A percentile compares a stretch with the other conserved stretches of the same genome.
Evolutionary conservation across 176 grass and related monocot genomes (phyloP).

Genomic region (Calamus simplicifolius): DNA sequence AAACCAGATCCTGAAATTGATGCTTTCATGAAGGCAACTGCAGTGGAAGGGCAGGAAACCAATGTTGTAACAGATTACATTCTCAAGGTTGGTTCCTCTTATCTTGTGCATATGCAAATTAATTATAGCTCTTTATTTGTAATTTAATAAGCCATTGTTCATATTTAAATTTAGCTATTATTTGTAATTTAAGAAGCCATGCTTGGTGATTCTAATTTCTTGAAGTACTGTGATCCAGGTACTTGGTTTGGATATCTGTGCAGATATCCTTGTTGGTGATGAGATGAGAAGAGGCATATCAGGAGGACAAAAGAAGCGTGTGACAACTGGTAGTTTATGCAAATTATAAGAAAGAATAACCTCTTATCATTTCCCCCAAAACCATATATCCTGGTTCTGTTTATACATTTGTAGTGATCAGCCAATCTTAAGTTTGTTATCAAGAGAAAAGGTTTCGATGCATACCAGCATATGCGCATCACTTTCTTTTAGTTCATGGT

Average conservation of each 20-base stretch:
- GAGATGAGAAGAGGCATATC: slow-evolving; percentile 73
- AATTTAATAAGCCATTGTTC: too few species aligned
- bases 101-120: not conserved
- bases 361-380: too few species aligned
- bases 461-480: too few species aligned
- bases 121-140: too few species aligned
- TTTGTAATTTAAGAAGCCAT: too few species aligned
- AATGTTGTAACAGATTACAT: slow-evolving; percentile 52
- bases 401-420: too few species aligned
- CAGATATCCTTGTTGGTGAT: slow-evolving; percentile 65
- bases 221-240: slow-evolving; percentile 19
- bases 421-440: too few species aligned
- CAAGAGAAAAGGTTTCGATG: too few species aligned
- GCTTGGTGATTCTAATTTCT: not conserved
- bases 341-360: too few species aligned
- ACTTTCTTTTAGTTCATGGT: too few species aligned
- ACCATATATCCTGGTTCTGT: too few species aligned
- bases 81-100: slow-evolving; percentile 35
- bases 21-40: slow-evolving; percentile 53
- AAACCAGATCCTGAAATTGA: slow-evolving; percentile 61
- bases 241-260: slow-evolving; percentile 55
- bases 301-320: slow-evolving; percentile 59
- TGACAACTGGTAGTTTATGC: slow-evolving; percentile 45
- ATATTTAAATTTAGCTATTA: too few species aligned
- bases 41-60: slow-evolving; percentile 41